Percentiles rank a stretch among this genome's conserved stretches.
Evolutionary conservation across 2,329 filamentous ascomycete genomes (phyloP).

Genomic region (Pseudogymnoascus sp.): DNA sequence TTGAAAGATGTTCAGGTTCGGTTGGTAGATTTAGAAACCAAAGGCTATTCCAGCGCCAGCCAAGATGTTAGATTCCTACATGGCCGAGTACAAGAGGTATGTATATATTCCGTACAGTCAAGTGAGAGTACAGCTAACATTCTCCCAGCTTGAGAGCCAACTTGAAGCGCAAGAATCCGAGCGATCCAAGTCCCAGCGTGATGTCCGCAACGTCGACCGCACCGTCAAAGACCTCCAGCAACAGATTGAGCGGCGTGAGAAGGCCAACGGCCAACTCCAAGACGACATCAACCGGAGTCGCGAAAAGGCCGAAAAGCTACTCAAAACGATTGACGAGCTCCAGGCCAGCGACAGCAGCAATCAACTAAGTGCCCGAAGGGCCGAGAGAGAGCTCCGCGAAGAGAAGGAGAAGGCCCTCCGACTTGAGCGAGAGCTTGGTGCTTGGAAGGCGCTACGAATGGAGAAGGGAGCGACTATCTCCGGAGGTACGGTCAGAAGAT

Average conservation of each 20-base stretch:
- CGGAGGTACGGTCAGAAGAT: conserved; percentile 15
- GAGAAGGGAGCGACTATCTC: conserved; percentile 41
- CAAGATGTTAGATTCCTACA: conserved; percentile 94
- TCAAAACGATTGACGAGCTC: conserved; percentile 87
- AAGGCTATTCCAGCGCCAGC: conserved; percentile 88
- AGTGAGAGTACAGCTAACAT: conserved; percentile 23
- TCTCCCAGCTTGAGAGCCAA: conserved; percentile 69
- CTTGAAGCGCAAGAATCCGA: conserved; percentile 76
- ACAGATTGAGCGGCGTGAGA: conserved; percentile 89
- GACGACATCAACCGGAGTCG: conserved; percentile 80
- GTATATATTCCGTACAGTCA: conserved; percentile 23
- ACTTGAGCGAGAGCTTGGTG: conserved; percentile 82
- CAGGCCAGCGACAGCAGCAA: conserved; percentile 77
- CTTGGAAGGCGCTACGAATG: conserved; percentile 62
- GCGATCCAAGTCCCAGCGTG: conserved; percentile 73
- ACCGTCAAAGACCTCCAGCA: conserved; percentile 86
- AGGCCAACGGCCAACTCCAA: conserved; percentile 68
- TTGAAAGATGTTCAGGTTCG: conserved; percentile 84
- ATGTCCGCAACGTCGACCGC: conserved; percentile 85
- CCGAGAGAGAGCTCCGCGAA: conserved; percentile 82
- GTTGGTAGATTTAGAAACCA: conserved; percentile 90
- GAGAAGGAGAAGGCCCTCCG: conserved; percentile 73
- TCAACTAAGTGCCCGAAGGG: conserved; percentile 73
- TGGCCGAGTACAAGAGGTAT: conserved; percentile 89
- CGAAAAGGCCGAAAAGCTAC: conserved; percentile 83